Base-by-base conservation (phyloP, 169 alveolate species). In the Toxoplasma gondii region DNA sequence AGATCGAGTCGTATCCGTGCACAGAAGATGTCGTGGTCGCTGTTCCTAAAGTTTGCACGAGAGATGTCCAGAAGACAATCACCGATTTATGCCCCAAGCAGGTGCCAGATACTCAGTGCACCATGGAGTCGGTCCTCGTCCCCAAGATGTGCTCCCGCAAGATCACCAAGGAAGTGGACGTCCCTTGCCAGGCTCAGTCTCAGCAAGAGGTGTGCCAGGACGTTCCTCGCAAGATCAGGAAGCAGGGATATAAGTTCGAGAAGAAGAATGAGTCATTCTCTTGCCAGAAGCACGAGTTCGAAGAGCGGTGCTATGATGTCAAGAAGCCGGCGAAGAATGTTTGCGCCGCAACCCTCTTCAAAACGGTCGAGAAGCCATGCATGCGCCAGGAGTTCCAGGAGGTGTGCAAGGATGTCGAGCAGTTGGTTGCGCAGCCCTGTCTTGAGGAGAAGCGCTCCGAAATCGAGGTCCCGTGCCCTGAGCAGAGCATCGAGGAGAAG, bases 1-100 rank as follows among this genome's bases (percentile, higher is more conserved):
- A 81, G 43, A 81, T 81, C 43, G 88, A 81, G 49, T 39, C 43
- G 36, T 81, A 81, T 24, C 88, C 88, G 16, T 81, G 88, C 88
- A 41, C 16, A 27, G 24, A 81, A 41, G 88, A 81, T 17, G 88
- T 27, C 24, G 24, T 81, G 16, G 49, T 81, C 24, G 16, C 88
- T 27, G 88, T 81, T 27, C 88, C 88, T 16, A 38, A 81, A 27
- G 64, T 81, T 39, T 81, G 88, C 24, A 81, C 88, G 16, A 16
- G 88, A 16, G 88, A 81, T 16, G 43, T 81, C 31, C 16, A 16
- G 43, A 16, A 27, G 16, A 27, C 16, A 16, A 27, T 81, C 31
- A 16, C 88, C 16, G 88, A 27, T 24, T 17, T 24, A 24, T 81
- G 88, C 24, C 31, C 64, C 49, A 41, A 81, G 49, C 43, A 38